phyloP scores from a whole-genome alignment of 2,329 filamentous ascomycete genomes.

The Alternaria hordeiaustralica region DNA sequence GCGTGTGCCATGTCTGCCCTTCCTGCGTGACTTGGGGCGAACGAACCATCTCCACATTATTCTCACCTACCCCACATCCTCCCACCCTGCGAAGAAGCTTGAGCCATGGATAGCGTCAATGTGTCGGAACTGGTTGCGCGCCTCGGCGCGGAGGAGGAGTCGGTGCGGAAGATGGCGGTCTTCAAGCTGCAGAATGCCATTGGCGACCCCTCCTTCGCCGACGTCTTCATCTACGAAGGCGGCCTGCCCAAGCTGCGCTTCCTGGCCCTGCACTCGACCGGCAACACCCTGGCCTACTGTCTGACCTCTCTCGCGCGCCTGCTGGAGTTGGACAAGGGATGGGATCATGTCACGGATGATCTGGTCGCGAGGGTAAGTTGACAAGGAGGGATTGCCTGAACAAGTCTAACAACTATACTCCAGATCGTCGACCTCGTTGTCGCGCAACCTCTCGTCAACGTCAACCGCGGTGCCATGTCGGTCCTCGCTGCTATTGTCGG shows the following conservation, averaged over 20 bases:
- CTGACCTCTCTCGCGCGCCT: slow-evolving; percentile 86
- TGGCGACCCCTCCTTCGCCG: slow-evolving; percentile 94
- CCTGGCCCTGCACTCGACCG: slow-evolving; percentile 81
- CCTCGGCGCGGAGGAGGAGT: slow-evolving; percentile 75
- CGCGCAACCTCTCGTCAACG: slow-evolving; percentile 94
- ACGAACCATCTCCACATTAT: slow-evolving; percentile 6
- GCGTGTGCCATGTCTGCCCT: slow-evolving; percentile 9
- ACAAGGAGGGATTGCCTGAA: not conserved
- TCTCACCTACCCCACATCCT: slow-evolving; percentile 21
- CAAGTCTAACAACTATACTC: slow-evolving; percentile 16
- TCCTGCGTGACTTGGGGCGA: slow-evolving; percentile 21
- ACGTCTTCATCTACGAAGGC: slow-evolving; percentile 91
- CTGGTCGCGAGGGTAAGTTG: slow-evolving; percentile 68
- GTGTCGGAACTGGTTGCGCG: slow-evolving; percentile 65
- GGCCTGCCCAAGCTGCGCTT: slow-evolving; percentile 82
- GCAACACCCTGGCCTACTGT: slow-evolving; percentile 95
- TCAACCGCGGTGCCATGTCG: slow-evolving; percentile 94
- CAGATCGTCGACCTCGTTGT: slow-evolving; percentile 90
- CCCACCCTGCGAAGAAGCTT: slow-evolving; percentile 1
- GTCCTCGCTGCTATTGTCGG: slow-evolving; percentile 93
- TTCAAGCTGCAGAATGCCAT: slow-evolving; percentile 97
- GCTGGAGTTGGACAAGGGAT: slow-evolving; percentile 96
- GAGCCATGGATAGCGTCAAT: slow-evolving; percentile 61
- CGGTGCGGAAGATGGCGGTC: slow-evolving; percentile 95
- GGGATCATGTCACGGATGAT: slow-evolving; percentile 83